Conservation (phyloP, 1,284 basidiomycete species). For the Gomphus bonarii region DNA sequence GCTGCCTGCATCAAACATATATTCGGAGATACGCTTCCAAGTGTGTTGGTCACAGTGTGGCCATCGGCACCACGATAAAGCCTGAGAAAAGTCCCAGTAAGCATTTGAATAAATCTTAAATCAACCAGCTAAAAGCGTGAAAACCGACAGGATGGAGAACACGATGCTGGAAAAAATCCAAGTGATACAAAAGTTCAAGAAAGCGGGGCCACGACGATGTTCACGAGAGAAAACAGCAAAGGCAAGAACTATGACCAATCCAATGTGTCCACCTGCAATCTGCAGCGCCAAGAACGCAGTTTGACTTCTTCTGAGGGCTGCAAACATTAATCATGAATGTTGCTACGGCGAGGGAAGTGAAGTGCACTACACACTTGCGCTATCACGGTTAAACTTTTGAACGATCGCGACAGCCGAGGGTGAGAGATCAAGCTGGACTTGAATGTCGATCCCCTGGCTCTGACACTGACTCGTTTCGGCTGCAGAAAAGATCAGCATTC, state of each 20-base stretch:
- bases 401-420: neutral
- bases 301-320: neutral
- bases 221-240: slow-evolving; percentile 21
- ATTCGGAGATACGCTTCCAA: neutral
- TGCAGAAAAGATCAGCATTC: neutral
- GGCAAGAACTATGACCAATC: slow-evolving; percentile 20
- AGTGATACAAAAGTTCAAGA: slow-evolving; percentile 26
- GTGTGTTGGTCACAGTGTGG: neutral
- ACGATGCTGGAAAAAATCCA: slow-evolving; percentile 27
- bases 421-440: neutral
- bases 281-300: slow-evolving; percentile 22
- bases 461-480: slow-evolving; percentile 3
- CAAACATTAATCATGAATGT: neutral
- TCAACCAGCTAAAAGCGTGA: too few relatives aligned
- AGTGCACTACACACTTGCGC: neutral
- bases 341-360: neutral
- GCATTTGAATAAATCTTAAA: neutral
- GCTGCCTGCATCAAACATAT: neutral
- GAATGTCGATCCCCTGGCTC: neutral
- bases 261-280: slow-evolving; percentile 19
- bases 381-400: neutral
- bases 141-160: slow-evolving; percentile 21
- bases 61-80: slow-evolving; percentile 3
- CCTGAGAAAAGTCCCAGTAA: neutral
- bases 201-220: slow-evolving; percentile 25